phyloP scores from a whole-genome alignment of 305 asterid genomes.

The Fraxinus floribunda region DNA sequence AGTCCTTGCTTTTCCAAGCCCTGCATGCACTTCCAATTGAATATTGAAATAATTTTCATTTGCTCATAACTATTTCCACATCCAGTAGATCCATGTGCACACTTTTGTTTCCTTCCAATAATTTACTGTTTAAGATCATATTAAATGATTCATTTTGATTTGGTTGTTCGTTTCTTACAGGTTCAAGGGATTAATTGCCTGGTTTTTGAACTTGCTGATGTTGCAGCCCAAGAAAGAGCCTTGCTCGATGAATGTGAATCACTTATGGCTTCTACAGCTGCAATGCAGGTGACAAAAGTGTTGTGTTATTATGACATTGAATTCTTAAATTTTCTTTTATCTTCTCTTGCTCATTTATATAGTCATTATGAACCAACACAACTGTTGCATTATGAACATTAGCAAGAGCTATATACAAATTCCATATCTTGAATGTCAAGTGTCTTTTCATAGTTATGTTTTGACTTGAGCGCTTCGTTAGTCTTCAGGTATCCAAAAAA shows the following conservation, averaged over 20 bases:
- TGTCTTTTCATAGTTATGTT: not conserved
- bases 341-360: not conserved
- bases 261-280: slow-evolving; percentile 54
- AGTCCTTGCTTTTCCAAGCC: not conserved
- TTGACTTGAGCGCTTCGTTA: not conserved
- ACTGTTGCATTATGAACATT: not conserved
- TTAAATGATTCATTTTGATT: not conserved
- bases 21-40: not conserved
- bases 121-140: not conserved
- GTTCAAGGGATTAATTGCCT: slow-evolving; percentile 64
- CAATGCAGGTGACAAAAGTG: slow-evolving; percentile 61
- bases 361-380: not conserved
- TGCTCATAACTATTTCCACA: not conserved
- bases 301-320: not conserved
- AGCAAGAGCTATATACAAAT: not conserved
- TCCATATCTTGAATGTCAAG: not conserved
- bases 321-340: not conserved
- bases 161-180: slow-evolving; percentile 32
- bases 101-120: not conserved
- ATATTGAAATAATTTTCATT: slow-evolving; percentile 5
- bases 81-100: not conserved
- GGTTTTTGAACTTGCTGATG: slow-evolving; percentile 72
- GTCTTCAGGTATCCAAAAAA: not conserved
- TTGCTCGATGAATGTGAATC: slow-evolving; percentile 75
- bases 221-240: slow-evolving; percentile 78